phyloP scores from a whole-genome alignment of 208 protist species.

The Tritrichomonas musculus region DNA sequence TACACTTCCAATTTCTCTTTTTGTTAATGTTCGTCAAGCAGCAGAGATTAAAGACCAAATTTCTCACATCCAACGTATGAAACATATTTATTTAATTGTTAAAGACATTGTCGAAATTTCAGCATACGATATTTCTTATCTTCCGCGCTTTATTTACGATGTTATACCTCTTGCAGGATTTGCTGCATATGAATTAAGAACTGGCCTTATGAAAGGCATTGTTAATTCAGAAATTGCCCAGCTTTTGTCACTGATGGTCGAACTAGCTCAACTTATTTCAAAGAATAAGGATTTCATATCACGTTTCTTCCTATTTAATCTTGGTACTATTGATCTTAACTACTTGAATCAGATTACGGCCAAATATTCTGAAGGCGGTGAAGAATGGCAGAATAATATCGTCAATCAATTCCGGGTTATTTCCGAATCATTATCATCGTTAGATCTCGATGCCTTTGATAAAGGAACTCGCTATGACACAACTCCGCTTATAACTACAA shows the following conservation, averaged over 20 bases:
- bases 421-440: background rate
- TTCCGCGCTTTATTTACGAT: background rate
- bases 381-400: background rate
- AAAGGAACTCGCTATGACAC: background rate
- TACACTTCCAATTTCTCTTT: no score
- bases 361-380: background rate
- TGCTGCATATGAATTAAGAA: background rate
- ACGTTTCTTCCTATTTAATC: background rate
- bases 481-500: background rate
- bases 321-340: background rate
- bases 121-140: background rate
- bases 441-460: conserved; percentile 20
- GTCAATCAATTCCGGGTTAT: background rate
- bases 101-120: background rate
- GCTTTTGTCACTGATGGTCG: background rate
- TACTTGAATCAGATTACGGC: background rate
- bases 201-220: no score
- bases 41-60: background rate
- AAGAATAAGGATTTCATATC: background rate
- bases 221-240: background rate
- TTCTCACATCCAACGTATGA: background rate
- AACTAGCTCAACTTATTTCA: background rate
- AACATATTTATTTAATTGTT: background rate
- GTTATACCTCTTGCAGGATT: background rate
- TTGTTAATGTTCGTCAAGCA: background rate